phyloP scores from a whole-genome alignment of 257 asterid genomes.

The Handroanthus guayacan region DNA sequence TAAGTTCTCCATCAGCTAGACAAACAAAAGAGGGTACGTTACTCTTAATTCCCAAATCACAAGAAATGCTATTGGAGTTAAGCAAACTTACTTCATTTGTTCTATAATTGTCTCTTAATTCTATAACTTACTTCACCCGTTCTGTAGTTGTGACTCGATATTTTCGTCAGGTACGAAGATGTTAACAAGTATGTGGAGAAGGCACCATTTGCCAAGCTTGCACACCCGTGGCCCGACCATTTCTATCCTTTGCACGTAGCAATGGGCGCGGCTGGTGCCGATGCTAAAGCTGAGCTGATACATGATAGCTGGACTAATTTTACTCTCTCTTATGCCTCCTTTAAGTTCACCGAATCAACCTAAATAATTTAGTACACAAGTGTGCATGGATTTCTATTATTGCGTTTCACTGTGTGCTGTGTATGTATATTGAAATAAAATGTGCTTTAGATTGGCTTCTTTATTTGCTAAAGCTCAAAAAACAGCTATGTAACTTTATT shows the following conservation, averaged over 20 bases:
- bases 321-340: constrained; percentile 76
- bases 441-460: neutral
- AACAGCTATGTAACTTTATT: neutral
- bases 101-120: too few species aligned
- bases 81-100: too few species aligned
- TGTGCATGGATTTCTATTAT: neutral
- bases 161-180: constrained; percentile 61
- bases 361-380: constrained; percentile 4
- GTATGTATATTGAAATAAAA: neutral
- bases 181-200: constrained; percentile 58
- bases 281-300: constrained; percentile 65
- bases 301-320: constrained; percentile 68
- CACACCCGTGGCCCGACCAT: constrained; percentile 81
- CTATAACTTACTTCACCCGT: too few species aligned
- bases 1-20: too few species aligned
- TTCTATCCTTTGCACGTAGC: constrained; percentile 75
- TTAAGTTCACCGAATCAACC: constrained; percentile 54
- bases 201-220: constrained; percentile 75
- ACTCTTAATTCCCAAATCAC: too few species aligned
- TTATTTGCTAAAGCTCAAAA: neutral
- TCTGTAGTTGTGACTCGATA: too few species aligned
- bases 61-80: too few species aligned
- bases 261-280: constrained; percentile 69
- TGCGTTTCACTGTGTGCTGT: neutral
- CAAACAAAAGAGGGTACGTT: too few species aligned